Conservation (phyloP, 192 early-diverging fungal species). For the Coemansia sp. region DNA sequence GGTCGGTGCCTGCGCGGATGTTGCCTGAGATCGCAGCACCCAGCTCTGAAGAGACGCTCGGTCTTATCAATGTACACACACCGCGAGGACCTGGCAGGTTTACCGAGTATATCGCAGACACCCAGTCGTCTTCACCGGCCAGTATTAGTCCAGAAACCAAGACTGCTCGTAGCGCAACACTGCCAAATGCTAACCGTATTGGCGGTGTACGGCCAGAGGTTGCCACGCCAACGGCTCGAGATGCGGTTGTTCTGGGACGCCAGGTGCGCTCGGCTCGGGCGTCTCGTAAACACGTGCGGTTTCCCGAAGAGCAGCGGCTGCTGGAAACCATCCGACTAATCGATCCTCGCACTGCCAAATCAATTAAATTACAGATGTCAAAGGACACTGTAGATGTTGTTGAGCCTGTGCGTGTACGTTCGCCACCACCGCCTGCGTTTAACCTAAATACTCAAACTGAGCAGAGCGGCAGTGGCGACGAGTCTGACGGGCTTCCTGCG, state of each 20-base stretch:
- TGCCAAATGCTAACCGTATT: background rate
- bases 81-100: constrained; percentile 14
- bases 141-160: constrained; percentile 1
- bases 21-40: background rate
- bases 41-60: background rate
- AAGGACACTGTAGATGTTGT: background rate
- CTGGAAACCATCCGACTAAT: constrained; percentile 51
- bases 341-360: constrained; percentile 35
- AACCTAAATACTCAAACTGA: background rate
- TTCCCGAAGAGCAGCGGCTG: constrained; percentile 45
- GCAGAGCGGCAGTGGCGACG: background rate
- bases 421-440: constrained; percentile 4
- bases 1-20: constrained; percentile 11
- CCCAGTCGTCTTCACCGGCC: constrained; percentile 2
- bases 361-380: constrained; percentile 25
- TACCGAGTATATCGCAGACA: constrained; percentile 9
- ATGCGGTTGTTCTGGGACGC: background rate
- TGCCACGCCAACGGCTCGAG: background rate
- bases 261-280: constrained; percentile 14
- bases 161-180: constrained; percentile 7
- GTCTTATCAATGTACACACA: constrained; percentile 4
- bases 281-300: constrained; percentile 41
- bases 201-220: background rate
- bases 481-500: background rate
- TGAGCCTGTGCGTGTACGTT: background rate